Percentiles rank a stretch among this genome's conserved stretches.
These are phyloP conservation scores for Boletellus deceptivus DNA, from an alignment of 1,284 basidiomycete species.

Conservation along the genomic window DNA sequence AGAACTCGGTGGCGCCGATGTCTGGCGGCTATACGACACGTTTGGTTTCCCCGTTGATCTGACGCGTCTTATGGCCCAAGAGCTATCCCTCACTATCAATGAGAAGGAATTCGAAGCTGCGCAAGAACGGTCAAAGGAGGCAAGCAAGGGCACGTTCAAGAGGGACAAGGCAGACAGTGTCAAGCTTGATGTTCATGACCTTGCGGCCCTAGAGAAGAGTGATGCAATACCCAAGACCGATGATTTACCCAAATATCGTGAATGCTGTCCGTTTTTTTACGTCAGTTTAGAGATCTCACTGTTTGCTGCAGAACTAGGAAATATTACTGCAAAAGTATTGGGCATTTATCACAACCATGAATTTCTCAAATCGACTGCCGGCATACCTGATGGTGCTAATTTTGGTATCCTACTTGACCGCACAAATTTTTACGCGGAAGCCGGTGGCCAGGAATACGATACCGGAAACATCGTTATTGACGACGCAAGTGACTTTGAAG, in stretches of 20 bases:
- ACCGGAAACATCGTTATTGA: constrained; percentile 94
- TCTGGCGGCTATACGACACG: constrained; percentile 98
- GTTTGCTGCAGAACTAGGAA: constrained; percentile 60
- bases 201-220: constrained; percentile 85
- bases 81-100: constrained; percentile 84
- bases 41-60: constrained; percentile 98
- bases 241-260: constrained; percentile 89
- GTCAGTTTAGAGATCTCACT: neutral
- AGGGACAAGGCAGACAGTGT: constrained; percentile 69
- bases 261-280: constrained; percentile 6
- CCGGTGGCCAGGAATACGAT: constrained; percentile 97
- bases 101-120: constrained; percentile 90
- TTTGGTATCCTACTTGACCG: constrained; percentile 91
- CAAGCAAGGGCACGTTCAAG: constrained; percentile 80
- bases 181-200: constrained; percentile 95
- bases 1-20: constrained; percentile 85
- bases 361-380: constrained; percentile 70
- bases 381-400: constrained; percentile 59
- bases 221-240: constrained; percentile 87
- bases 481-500: constrained; percentile 89
- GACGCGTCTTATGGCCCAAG: constrained; percentile 97
- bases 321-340: constrained; percentile 75
- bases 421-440: constrained; percentile 98
- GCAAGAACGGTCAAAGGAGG: constrained; percentile 85
- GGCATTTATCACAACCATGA: constrained; percentile 84